These are phyloP conservation scores for Acorus calamus DNA, from an alignment of 106 monocot species.

Conservation along the genomic window DNA sequence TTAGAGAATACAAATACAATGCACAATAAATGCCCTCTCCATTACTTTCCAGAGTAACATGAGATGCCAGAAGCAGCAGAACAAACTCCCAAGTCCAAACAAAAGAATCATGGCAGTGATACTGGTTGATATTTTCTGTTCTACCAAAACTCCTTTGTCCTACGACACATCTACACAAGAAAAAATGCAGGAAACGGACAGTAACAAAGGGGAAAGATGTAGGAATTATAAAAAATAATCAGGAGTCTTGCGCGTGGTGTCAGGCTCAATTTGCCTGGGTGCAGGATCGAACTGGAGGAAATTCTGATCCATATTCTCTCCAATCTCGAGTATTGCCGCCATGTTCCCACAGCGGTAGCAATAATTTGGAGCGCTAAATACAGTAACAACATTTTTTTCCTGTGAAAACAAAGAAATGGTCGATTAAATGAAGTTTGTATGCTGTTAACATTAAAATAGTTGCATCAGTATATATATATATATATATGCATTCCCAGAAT, in stretches of 20 bases:
- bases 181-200: slow-evolving; percentile 2
- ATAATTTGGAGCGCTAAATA: slow-evolving; percentile 36
- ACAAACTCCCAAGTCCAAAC: slow-evolving; percentile 1
- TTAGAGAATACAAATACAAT: too few species aligned
- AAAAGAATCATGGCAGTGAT: slow-evolving; percentile 7
- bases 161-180: slow-evolving; percentile 12
- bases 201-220: neutral
- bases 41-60: too few species aligned
- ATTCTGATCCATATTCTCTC: slow-evolving; percentile 58
- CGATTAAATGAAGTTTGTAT: neutral
- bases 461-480: neutral
- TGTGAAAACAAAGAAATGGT: slow-evolving; percentile 5
- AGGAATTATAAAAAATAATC: slow-evolving; percentile 58
- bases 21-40: too few species aligned
- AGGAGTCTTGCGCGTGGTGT: slow-evolving; percentile 55
- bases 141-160: slow-evolving; percentile 10
- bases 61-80: slow-evolving; percentile 1
- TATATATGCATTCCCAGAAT: too few species aligned
- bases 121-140: neutral
- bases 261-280: slow-evolving; percentile 49
- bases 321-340: slow-evolving; percentile 61
- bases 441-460: neutral
- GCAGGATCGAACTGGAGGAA: slow-evolving; percentile 66
- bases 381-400: slow-evolving; percentile 63
- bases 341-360: slow-evolving; percentile 34